Percentiles rank a stretch among this genome's conserved stretches.
phyloP scores from a whole-genome alignment of 1,284 basidiomycete species.

The Irpex sp. region DNA sequence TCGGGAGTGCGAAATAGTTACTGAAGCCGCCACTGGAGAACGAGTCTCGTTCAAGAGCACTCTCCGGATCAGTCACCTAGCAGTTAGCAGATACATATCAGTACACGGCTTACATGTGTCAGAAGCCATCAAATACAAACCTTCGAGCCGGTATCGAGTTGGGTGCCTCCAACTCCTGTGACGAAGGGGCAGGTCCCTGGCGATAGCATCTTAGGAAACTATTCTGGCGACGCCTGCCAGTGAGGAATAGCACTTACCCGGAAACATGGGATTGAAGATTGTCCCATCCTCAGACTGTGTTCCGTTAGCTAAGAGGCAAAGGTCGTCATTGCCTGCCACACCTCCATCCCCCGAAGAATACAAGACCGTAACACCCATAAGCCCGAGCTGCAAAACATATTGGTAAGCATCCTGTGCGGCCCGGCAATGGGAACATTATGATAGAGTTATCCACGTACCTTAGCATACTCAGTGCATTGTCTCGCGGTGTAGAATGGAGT shows the following conservation, averaged over 20 bases:
- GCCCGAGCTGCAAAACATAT: not conserved
- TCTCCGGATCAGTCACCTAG: constrained; percentile 44
- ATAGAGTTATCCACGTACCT: constrained; percentile 16
- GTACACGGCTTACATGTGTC: not conserved
- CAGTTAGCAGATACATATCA: too few species aligned
- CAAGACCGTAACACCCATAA: constrained; percentile 55
- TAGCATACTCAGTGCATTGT: constrained; percentile 46
- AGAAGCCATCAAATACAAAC: constrained; percentile 17
- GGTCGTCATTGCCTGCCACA: constrained; percentile 47
- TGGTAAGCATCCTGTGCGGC: too few species aligned
- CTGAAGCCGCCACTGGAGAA: constrained; percentile 39
- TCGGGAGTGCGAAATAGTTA: constrained; percentile 38
- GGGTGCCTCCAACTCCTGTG: constrained; percentile 59
- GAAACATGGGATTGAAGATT: constrained; percentile 10
- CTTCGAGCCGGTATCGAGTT: constrained; percentile 48
- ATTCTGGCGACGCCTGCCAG: constrained; percentile 7
- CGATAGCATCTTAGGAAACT: constrained; percentile 17
- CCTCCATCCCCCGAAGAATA: constrained; percentile 67
- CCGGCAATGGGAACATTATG: too few species aligned
- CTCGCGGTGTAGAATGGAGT: constrained; percentile 34
- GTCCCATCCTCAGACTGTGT: constrained; percentile 3
- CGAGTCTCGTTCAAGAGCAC: not conserved
- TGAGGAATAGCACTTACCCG: not conserved
- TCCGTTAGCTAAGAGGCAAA: constrained; percentile 26
- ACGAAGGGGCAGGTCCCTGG: constrained; percentile 50